Conservation (phyloP, 78 protist species). For the Creolimax fragrantissima region DNA sequence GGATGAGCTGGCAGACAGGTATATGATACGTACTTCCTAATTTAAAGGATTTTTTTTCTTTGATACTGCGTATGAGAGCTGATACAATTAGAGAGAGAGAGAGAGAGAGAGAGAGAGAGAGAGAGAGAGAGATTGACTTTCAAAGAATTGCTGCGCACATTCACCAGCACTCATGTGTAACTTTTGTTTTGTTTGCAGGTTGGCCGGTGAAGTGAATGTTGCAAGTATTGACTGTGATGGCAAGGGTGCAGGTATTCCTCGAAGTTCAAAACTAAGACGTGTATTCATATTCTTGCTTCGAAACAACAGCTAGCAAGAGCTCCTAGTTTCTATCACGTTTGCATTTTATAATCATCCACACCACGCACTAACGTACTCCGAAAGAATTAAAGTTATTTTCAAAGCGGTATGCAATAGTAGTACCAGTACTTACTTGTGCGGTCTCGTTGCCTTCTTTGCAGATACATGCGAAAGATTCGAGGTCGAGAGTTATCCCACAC, state of each 20-base stretch:
- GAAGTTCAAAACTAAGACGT: not conserved
- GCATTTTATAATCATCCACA: not conserved
- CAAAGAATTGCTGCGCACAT: no score
- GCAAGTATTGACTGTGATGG: constrained; percentile 22
- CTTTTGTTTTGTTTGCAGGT: not conserved
- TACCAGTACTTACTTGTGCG: no score
- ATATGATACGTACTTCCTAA: not conserved
- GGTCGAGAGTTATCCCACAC: constrained; percentile 6
- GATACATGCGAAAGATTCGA: not conserved
- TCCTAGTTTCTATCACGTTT: not conserved
- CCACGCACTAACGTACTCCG: not conserved
- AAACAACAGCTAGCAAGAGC: not conserved
- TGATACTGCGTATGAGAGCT: not conserved
- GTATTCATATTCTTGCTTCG: not conserved
- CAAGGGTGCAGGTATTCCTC: not conserved
- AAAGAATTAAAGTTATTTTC: no score
- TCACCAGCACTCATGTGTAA: not conserved
- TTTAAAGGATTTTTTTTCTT: not conserved
- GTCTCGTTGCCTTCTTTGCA: not conserved
- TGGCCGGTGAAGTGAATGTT: constrained; percentile 8
- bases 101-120: not conserved
- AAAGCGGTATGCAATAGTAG: no score
- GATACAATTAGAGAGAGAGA: not conserved
- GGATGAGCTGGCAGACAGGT: not conserved
- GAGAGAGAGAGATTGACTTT: not conserved